Base-by-base conservation (phyloP, 1,284 basidiomycete genomes). In the Ceratobasidium sp. region DNA sequence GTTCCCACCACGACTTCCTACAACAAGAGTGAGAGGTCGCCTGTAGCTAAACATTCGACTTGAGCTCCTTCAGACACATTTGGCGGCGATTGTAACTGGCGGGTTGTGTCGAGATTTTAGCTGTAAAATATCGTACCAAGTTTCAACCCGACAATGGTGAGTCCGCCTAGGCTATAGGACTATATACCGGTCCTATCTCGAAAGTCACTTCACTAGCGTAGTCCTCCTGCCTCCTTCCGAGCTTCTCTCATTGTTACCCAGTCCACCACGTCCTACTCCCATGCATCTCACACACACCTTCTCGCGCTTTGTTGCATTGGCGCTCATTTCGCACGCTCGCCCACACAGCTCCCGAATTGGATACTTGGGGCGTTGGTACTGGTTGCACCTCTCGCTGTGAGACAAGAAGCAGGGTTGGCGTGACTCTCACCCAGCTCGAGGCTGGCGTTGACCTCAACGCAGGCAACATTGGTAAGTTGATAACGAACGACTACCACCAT, bases 261-360 rank as follows among this genome's bases (percentile, higher is more conserved):
- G 6, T 33, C 6, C 31, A n/a, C n/a, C n/a, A 45, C 15, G 7
- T 27, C 17, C 27, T 27, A 66, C 15, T 50, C 22, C 22, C 50
- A 66, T 66, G 64, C 64, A 53, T 29, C 44, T 66, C 51, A 22
- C 33, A 36, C 56, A 50, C 11, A 29, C 51, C 19, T 22, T 67
- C 36, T 31, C 65, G 36, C 65, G 65, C 41, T 29, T 67, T 51
- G 36, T 36, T 22, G 65, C 51, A 9, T 67, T 67, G 9, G 65
- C 50, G 31, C 41, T 67, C 65, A 9, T 41, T 67, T 41, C 45
- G 65, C 65, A 67, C 56, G 65, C 48, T 66, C 33, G 50, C 44
- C 9, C 50, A 54, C 22, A 50, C 64, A 14, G 64, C 51, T 54
- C 64, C 64, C 44, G 27, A 41, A 4, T 50, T 62, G 22, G 59